Evolutionary conservation across 2,329 filamentous ascomycete genomes (phyloP), one percentile per base, ranked within the genome.

Genomic region (Penicillium sp.): DNA sequence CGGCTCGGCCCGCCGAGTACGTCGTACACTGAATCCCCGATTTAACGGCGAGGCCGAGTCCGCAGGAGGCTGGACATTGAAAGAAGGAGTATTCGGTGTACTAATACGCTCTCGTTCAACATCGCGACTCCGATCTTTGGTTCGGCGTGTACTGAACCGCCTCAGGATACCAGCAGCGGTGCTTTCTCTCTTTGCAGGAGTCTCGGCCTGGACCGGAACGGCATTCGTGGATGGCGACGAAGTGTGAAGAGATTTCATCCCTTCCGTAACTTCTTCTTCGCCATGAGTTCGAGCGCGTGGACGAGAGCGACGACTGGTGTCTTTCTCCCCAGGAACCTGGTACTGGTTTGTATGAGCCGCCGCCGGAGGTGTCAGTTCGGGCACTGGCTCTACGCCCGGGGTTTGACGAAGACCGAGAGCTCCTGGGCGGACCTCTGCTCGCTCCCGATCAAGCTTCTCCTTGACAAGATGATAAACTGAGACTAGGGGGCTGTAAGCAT

Each of bases 391-490:
- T 34, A 83, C 74, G 28, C 72, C 71, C 15, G 79, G 68, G 29
- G 71, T 67, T 25, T 72, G 71, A 11, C 77, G 76, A 56, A 82
- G 69, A 13, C 70, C 70, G 17, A 75, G 56, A 39, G 75, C 75
- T 14, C 79, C 76, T 32, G 80, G 76, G 42, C 79, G 80, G 25
- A 67, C 61, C 50, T 79, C 75, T 15, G 68, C 59, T 30, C 70
- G 66, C 55, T 96, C 89, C 23, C 86, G 80, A 33, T 93, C 86
- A 47, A 87, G 79, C 67, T 96, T 96, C 69, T 98, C 92, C 51
- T 80, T 82, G n/a, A 95, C 92, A 2, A 98, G 76, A 56, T 94
- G 94, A 64, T 98, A 98, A 10, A 98, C 82, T 1, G 92, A 96
- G 6, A 96, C 73, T 10, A 96, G 71, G 6, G 92, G 92, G 54